Evolutionary conservation across 768 basidiomycete genomes (phyloP), one percentile per base, ranked within the genome.

Genomic region (Mrakia gelida): DNA sequence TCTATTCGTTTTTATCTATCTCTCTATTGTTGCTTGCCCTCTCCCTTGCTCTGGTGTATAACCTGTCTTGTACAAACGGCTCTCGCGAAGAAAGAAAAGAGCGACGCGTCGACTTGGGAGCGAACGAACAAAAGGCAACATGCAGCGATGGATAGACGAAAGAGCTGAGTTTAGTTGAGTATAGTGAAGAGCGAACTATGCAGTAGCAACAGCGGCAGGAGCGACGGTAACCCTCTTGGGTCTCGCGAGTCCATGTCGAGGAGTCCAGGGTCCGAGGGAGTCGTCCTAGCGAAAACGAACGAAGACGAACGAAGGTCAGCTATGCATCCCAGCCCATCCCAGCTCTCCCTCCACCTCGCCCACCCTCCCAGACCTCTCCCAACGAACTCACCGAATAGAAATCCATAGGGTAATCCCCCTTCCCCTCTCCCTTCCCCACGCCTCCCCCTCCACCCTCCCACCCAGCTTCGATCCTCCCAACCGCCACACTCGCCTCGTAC

Each of bases 401-500:
- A 84, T 99, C 93, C 97, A 99, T 99, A 3, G 93, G 92, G 85
- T 99, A 98, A 21, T 86, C 83, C 28, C 81, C 84, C 71, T 72
- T 81, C 65, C 68, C 54, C 45, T 43, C 80, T 84, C 76, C 77
- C 77, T 78, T 80, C 71, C 81, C 79, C 1, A 52, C 49, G 1
- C 49, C 15, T 52, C 49, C 45, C 23, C 70, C 82, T 13, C 43
- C 79, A 72, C 84, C 82, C 78, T 79, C 80, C 73, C 81, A 80
- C n/a, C 73, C 83, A 18, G 52, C 80, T 72, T 84, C 82, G 9
- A 87, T 85, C 72, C 87, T 87, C 0, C 92, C 93, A 1, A 97
- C 87, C 16, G 91, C 94, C 1, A 98, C 92, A 7, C 91, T 89
- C 0, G 92, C 91, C 84, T 98, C 97, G 83, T 98, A 99, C 0